Percentiles rank a stretch among this genome's conserved stretches.
These are phyloP conservation scores for Trichosanthes truncata DNA, from an alignment of 306 rosid genomes.

Conservation along the genomic window DNA sequence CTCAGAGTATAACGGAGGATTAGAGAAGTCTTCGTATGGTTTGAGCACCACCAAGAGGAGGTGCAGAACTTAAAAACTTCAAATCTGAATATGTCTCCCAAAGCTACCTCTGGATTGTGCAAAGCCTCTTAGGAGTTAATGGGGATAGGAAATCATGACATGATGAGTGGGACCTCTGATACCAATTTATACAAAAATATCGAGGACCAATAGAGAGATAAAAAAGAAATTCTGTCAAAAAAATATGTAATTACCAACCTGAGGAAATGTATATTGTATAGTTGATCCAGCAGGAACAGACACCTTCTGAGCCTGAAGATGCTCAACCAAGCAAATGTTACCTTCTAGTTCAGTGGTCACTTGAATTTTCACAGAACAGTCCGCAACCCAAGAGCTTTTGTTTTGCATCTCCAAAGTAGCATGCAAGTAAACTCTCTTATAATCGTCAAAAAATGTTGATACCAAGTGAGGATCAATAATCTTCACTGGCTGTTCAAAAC, in stretches of 20 bases:
- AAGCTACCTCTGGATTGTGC: background rate
- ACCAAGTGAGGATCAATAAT: slow-evolving; percentile 91
- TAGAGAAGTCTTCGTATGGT: background rate
- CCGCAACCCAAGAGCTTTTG: slow-evolving; percentile 52
- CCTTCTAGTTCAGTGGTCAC: slow-evolving; percentile 67
- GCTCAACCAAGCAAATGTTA: slow-evolving; percentile 53
- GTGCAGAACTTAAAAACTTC: background rate
- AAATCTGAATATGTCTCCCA: background rate
- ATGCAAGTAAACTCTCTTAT: slow-evolving; percentile 70
- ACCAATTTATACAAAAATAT: background rate
- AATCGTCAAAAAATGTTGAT: slow-evolving; percentile 68
- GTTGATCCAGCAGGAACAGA: slow-evolving; percentile 55
- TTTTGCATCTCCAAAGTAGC: slow-evolving; percentile 70
- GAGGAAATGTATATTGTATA: slow-evolving; percentile 65
- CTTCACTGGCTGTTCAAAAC: slow-evolving; percentile 81
- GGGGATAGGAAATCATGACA: background rate
- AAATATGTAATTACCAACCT: slow-evolving; percentile 37
- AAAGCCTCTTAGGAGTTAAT: background rate
- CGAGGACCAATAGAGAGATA: background rate
- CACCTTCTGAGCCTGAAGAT: slow-evolving; percentile 53
- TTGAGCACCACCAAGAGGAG: slow-evolving; percentile 1
- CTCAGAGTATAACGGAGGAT: background rate
- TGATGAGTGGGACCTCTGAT: background rate
- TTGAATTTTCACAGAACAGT: slow-evolving; percentile 76
- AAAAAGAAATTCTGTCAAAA: background rate